Evolutionary conservation across 1,284 basidiomycete genomes (phyloP), one percentile per base, ranked within the genome.

Genomic region (Tylopilus orsonianus): DNA sequence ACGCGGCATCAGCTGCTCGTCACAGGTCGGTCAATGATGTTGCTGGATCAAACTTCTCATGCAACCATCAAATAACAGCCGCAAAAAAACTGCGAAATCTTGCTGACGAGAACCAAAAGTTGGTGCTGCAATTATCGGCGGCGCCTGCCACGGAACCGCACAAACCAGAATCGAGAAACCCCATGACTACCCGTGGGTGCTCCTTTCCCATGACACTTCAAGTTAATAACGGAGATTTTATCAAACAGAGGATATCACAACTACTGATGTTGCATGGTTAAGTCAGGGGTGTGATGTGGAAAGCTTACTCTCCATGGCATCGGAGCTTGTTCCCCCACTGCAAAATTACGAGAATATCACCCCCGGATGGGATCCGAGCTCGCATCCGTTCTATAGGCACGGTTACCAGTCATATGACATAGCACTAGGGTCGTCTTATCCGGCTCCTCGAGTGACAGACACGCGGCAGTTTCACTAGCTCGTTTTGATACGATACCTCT

Each of bases 1-100:
- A 67, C 66, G 12, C 53, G 66, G n/a, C 60, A 66, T 19, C 60
- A 66, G 26, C 43, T 66, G 2, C 61, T 64, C 20, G 13, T 51
- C 18, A 58, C 61, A 44, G 66, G 62, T 64, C 19, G 35, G 56
- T 23, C 8, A n/a, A 32, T 20, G 6, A 42, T 20, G 6, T 7
- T 8, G 5, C 6, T 12, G 2, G 3, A n/a, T 48, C 2, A 19
- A 32, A 8, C 42, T 1, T 27, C 13, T 37, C 19, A 22, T 8
- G 45, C 60, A 20, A 60, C 3, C 27, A 30, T 45, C 14, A 3
- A 13, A 18, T 8, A 16, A 57, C 32, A 60, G 58, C 58, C 16
- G 58, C 58, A 13, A 60, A 62, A 48, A 60, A 62, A 26, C 35
- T 60, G 47, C 52, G 54, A 41, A 39, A 55, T 34, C 61, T 60